Conservation (phyloP, 805 yeast species). For the Candida tibetensis region DNA sequence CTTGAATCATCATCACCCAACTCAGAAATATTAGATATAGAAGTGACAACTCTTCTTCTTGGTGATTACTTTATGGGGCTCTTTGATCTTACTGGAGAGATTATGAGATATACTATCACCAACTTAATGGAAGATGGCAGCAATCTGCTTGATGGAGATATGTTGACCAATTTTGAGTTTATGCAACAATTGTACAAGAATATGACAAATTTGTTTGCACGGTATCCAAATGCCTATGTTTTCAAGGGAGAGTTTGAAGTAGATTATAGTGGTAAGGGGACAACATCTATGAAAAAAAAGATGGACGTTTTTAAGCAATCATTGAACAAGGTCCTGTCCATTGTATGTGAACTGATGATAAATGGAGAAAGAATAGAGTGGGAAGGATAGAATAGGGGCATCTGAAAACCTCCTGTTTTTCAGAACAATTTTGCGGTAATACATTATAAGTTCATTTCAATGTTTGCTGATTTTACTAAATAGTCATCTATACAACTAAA, state of each 20-base stretch:
- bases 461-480: neutral
- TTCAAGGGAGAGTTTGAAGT: slow-evolving; percentile 17
- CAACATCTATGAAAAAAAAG: slow-evolving; percentile 17
- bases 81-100: slow-evolving; percentile 42
- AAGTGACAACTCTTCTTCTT: slow-evolving; percentile 2
- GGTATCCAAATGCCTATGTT: slow-evolving; percentile 18
- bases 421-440: neutral
- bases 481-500: slow-evolving; percentile 16
- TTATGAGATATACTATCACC: slow-evolving; percentile 38
- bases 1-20: too few species aligned
- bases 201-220: slow-evolving; percentile 10
- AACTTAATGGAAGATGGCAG: slow-evolving; percentile 15
- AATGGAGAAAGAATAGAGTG: slow-evolving; percentile 14
- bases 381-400: too few species aligned
- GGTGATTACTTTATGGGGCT: slow-evolving; percentile 40
- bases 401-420: too few species aligned
- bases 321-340: slow-evolving; percentile 21
- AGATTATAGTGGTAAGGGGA: slow-evolving; percentile 9
- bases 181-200: slow-evolving; percentile 15
- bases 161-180: slow-evolving; percentile 13
- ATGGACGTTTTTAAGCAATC: slow-evolving; percentile 22
- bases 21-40: too few species aligned
- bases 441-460: neutral
- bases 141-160: slow-evolving; percentile 10
- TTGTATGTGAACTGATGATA: slow-evolving; percentile 20